Base-by-base conservation (phyloP, 768 basidiomycete species). In the Phaeolepiota aurea region DNA sequence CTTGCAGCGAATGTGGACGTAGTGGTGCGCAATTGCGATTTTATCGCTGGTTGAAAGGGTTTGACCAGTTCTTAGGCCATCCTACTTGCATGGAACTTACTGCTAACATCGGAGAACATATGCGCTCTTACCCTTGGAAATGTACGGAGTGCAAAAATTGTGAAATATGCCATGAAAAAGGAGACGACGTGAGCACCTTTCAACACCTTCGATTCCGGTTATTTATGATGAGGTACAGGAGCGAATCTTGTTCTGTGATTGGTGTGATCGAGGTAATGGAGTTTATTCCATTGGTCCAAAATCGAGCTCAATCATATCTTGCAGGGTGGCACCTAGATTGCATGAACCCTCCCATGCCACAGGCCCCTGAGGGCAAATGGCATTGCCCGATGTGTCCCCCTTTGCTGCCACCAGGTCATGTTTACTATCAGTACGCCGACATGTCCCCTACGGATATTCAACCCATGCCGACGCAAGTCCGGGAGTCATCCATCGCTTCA, bases 111-210 rank as follows among this genome's bases (percentile, higher is more conserved):
- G 71, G 70, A 13, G 71, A 78, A 30, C 66, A 71, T n/a, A 66
- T 92, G 38, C 68, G 71, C 42, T 68, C 71, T 19, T 93, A 93
- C 56, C 65, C 72, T 12, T 97, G 93, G 93, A 75, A 76, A 45
- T 98, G 93, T 55, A 73, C 79, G 23, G 88, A 92, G 48, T 96
- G 93, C 67, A 96, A 94, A 67, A 80, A 68, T 43, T 98, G 93
- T 57, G 88, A 92, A 63, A 66, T 89, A 42, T 97, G 93, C 55
- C 62, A 73, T 33, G 65, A 78, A 52, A 91, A 92, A 55, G 88
- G 86, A 15, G 84, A 90, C 59, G 90, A 92, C 61, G 93, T 94
- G 63, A 63, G 89, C 68, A 39, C 18, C 31, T 5, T n/a, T 32
- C 14, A 19, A 13, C n/a, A 16, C 18, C 28, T 31, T 11, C 34